Conservation (phyloP, 768 basidiomycete genomes). For the Tulasnella sp. region DNA sequence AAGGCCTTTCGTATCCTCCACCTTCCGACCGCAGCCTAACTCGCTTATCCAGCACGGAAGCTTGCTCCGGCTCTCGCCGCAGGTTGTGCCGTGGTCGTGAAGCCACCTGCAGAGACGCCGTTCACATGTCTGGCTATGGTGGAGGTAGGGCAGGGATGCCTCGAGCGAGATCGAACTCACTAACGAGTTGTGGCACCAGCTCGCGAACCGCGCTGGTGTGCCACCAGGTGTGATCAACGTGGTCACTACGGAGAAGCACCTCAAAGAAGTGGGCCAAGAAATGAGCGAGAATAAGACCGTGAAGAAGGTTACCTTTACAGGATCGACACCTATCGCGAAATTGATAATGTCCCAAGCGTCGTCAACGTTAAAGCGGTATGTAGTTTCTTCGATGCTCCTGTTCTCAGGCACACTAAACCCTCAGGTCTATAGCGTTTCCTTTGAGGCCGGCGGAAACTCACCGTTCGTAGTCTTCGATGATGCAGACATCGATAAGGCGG, state of each 20-base stretch:
- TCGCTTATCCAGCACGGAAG: slow-evolving; percentile 47
- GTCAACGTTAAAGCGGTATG: slow-evolving; percentile 71
- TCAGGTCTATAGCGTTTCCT: slow-evolving; percentile 38
- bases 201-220: slow-evolving; percentile 78
- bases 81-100: slow-evolving; percentile 93
- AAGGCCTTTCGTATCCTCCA: slow-evolving; percentile 17
- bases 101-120: slow-evolving; percentile 90
- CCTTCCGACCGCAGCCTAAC: slow-evolving; percentile 25
- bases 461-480: slow-evolving; percentile 97
- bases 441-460: slow-evolving; percentile 90
- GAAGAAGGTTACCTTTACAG: slow-evolving; percentile 87
- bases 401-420: not conserved
- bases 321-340: slow-evolving; percentile 72
- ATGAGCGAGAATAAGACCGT: slow-evolving; percentile 80
- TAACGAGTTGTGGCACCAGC: slow-evolving; percentile 31
- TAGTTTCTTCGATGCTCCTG: not conserved
- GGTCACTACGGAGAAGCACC: slow-evolving; percentile 76
- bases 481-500: slow-evolving; percentile 84
- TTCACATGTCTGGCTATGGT: slow-evolving; percentile 82
- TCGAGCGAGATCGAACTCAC: not conserved
- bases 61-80: slow-evolving; percentile 81
- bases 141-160: slow-evolving; percentile 41
- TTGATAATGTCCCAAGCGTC: slow-evolving; percentile 58
- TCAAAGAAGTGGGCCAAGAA: slow-evolving; percentile 80
- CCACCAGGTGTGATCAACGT: slow-evolving; percentile 94